Base-by-base conservation (phyloP, 192 early-diverging fungal species). In the Coemansia sp. region DNA sequence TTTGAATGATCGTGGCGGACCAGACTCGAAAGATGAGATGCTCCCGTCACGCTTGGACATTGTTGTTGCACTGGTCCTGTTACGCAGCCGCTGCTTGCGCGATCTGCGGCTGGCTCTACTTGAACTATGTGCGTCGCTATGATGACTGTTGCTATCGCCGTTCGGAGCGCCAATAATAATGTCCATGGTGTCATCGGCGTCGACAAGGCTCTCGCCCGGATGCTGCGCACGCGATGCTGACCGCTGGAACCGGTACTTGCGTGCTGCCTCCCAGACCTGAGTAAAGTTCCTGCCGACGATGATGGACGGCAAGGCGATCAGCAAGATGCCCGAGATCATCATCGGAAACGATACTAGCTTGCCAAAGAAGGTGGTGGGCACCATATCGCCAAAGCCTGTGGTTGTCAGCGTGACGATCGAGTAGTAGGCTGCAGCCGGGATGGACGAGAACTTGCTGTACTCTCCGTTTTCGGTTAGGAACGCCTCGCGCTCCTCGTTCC, bases 241-340 rank as follows among this genome's bases (percentile, higher is more conserved):
- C 30, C 68, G 33, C 52, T 70, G 72, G 28, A 55, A 39, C 35
- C 79, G 69, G 43, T 69, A 75, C 64, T 72, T 81, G 63, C 79
- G 79, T 18, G 79, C 79, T 21, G 85, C 85, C 61, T 93, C 90
- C 90, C 90, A 93, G 16, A 93, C 92, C 46, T 89, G 79, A 3
- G 90, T 92, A 66, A 92, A 93, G 67, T 93, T 91, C 33, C 90
- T 72, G 20, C 92, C 92, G 34, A 93, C 90, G 63, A 93, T 92
- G 58, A 93, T 93, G 6, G 92, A 93, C 12, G 92, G 92, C 63
- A 93, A 63, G 0, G 91, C 89, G 70, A 93, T 93, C 25, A 93
- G 71, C 72, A 91, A 55, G 2, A 91, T 88, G n/a, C 91, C 91
- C 45, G 86, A 87, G 80, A 91, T 88, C 88, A 93, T 91, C 42